Evolutionary conservation across 768 basidiomycete genomes (phyloP).

Genomic region (Panaeolus papilionaceus): DNA sequence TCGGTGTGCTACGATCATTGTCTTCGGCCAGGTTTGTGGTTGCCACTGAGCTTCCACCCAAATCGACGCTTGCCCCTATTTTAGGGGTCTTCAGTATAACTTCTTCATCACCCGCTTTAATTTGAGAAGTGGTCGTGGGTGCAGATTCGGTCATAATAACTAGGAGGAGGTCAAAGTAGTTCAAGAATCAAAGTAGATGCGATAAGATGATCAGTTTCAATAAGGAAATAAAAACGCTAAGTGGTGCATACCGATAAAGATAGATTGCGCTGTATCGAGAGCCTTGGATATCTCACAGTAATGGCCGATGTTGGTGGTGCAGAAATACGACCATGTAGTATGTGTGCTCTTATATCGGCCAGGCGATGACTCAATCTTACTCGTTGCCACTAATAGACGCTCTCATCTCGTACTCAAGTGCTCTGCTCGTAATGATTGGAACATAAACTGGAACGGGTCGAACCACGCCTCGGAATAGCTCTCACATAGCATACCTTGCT

Average conservation of each 20-base stretch:
- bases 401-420: neutral
- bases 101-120: neutral
- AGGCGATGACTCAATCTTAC: neutral
- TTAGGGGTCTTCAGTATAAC: neutral
- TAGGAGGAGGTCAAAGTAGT: neutral
- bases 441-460: too few relatives aligned
- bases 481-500: too few relatives aligned
- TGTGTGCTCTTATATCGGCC: neutral
- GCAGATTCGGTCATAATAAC: neutral
- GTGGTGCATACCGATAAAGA: neutral
- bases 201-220: constrained; percentile 4
- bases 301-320: neutral
- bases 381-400: neutral
- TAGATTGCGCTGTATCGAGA: neutral
- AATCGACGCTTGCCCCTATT: neutral
- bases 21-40: neutral
- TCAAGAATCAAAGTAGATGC: neutral
- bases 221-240: neutral
- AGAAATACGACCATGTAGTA: neutral
- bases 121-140: neutral
- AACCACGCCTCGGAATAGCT: too few relatives aligned
- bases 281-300: neutral
- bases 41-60: neutral
- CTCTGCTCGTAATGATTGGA: neutral
- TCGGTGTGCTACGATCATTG: neutral